Evolutionary conservation across 306 rosid genomes (phyloP).

Genomic region (Rosa rugosa): DNA sequence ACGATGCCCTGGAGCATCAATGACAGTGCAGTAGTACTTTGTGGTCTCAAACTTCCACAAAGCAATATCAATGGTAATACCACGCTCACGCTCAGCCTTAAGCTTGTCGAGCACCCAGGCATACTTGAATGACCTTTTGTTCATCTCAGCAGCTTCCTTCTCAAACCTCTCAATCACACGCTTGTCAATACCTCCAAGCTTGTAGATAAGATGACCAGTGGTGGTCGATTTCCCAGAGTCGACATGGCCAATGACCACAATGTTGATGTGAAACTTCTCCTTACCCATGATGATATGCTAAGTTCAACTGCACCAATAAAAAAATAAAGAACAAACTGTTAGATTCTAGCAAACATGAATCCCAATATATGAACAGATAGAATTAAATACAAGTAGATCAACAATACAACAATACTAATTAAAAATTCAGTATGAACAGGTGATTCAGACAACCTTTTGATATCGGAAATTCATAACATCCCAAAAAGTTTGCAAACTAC

Average conservation of each 20-base stretch:
- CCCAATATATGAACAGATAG: no score
- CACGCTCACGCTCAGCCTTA: conserved; percentile 37
- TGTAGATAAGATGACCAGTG: conserved; percentile 23
- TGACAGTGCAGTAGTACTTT: background rate
- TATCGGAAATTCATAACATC: no score
- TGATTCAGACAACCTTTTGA: no score
- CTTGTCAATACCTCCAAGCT: conserved; percentile 40
- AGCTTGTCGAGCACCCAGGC: conserved; percentile 40
- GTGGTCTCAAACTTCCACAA: conserved; percentile 36
- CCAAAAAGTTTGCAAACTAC: no score
- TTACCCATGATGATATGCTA: conserved; percentile 19
- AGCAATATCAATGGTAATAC: conserved; percentile 36
- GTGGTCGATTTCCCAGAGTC: no score
- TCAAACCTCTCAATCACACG: conserved; percentile 38
- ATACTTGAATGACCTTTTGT: conserved; percentile 35
- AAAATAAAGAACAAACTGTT: background rate
- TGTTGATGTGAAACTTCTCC: conserved; percentile 30
- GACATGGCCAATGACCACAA: no score
- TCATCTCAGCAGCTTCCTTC: conserved; percentile 33
- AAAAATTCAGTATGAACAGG: no score
- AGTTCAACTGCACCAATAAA: background rate
- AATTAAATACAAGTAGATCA: no score
- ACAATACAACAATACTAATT: no score
- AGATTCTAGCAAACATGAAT: background rate
- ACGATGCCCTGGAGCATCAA: no score